A percentile compares a stretch with the other conserved stretches of the same genome.
These are phyloP conservation scores for Venturia asperata DNA, from an alignment of 2,329 filamentous ascomycete genomes.

Conservation along the genomic window DNA sequence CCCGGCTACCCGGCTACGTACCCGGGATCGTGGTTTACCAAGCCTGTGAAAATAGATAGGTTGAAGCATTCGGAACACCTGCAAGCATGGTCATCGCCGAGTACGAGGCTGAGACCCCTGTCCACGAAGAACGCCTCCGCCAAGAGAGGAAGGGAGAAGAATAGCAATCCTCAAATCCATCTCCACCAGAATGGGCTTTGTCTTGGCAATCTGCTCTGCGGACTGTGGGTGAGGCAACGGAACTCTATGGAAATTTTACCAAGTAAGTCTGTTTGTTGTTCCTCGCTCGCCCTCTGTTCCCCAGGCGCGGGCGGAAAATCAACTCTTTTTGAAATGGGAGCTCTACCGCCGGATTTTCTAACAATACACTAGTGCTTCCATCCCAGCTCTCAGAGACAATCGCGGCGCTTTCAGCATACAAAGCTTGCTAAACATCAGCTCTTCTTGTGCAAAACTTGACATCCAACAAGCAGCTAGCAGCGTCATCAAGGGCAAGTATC, in stretches of 20 bases:
- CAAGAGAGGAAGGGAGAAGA: not conserved
- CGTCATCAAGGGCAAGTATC: slow-evolving; percentile 38
- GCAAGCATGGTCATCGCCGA: not conserved
- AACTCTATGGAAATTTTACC: slow-evolving; percentile 76
- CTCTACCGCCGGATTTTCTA: not conserved
- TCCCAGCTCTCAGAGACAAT: slow-evolving; percentile 51
- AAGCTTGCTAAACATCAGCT: slow-evolving; percentile 36
- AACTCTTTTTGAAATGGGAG: slow-evolving; percentile 25
- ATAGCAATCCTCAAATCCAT: not conserved
- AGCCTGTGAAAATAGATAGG: not conserved
- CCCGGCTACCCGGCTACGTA: no score
- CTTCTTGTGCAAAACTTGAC: slow-evolving; percentile 37
- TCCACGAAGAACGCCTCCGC: not conserved
- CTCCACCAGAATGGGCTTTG: not conserved
- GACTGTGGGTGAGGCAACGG: slow-evolving; percentile 69
- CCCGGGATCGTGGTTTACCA: not conserved
- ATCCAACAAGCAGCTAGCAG: slow-evolving; percentile 33
- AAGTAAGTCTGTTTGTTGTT: slow-evolving; percentile 51
- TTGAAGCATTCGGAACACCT: no score
- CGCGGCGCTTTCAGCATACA: slow-evolving; percentile 46
- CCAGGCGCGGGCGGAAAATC: not conserved
- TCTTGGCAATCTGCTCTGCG: slow-evolving; percentile 41
- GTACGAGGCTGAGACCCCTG: slow-evolving; percentile 1
- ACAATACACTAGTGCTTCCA: slow-evolving; percentile 51
- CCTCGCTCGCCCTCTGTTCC: not conserved